These are phyloP conservation scores for Hemileccinum rubropunctum DNA, from an alignment of 768 basidiomycete species.

Conservation along the genomic window DNA sequence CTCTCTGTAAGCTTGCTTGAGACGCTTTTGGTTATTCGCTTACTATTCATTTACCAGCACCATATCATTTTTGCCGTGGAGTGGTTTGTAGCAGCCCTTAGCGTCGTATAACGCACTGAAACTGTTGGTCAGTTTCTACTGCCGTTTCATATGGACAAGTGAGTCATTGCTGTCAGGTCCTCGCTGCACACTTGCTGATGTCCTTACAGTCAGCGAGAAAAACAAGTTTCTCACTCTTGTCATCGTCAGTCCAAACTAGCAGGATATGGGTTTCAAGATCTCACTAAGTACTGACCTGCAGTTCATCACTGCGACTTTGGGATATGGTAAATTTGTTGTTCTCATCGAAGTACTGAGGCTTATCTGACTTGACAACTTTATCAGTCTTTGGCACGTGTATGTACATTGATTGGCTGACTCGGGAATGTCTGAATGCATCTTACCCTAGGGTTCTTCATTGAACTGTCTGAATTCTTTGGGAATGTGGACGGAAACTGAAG, in stretches of 20 bases:
- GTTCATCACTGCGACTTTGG: not conserved
- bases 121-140: slow-evolving; percentile 9
- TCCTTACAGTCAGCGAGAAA: slow-evolving; percentile 12
- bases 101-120: not conserved
- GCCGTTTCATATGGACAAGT: slow-evolving; percentile 14
- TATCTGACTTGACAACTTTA: not conserved
- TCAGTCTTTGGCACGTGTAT: slow-evolving; percentile 8
- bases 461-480: not conserved
- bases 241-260: slow-evolving; percentile 5
- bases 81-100: not conserved
- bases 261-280: not conserved
- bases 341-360: too few relatives aligned
- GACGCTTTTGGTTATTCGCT: not conserved
- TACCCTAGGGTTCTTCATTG: not conserved
- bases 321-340: slow-evolving; percentile 1
- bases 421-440: not conserved
- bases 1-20: not conserved
- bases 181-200: not conserved
- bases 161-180: not conserved
- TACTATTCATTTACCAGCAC: not conserved
- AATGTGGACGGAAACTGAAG: not conserved
- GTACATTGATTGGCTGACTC: not conserved
- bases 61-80: slow-evolving; percentile 1
- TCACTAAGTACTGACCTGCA: slow-evolving; percentile 3
- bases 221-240: slow-evolving; percentile 10